Evolutionary conservation across 129 eudicot species (phyloP), one percentile per base, ranked within the genome.

Genomic region (Chrysanthemum makinoi): DNA sequence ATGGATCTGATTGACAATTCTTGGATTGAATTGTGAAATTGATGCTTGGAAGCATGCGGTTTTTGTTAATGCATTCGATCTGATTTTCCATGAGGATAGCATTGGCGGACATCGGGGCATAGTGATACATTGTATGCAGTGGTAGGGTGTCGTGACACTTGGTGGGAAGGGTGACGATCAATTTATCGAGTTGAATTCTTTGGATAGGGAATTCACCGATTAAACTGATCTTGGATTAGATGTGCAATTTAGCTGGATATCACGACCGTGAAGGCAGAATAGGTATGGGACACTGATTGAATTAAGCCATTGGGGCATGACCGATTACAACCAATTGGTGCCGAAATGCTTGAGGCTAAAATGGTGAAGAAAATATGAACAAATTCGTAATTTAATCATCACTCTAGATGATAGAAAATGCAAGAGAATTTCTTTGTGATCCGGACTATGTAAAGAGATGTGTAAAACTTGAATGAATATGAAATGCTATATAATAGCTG

Each of bases 191-290:
- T 33, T 15, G 67, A 62, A 13, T 35, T 62, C 39, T n/a, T n/a
- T 62, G 49, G 16, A 62, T 14, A 2, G 22, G 5, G 49, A 30
- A 62, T 14, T 62, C 67, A 15, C 50, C 67, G 67, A 62, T 62
- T 14, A 62, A 62, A 14, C 67, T 26, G 22, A n/a, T n/a, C n/a
- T n/a, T n/a, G n/a, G n/a, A n/a, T 62, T 35, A 6, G 67, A 62
- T 10, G 67, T 62, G 67, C 67, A 62, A 35, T 62, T 62, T 18
- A 62, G 67, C 67, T 62, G 50, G 67, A 62, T 62, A 33, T 33
- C 10, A 50, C 67, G 35, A 24, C 49, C 67, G n/a, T 46, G 67
- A 30, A 4, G 20, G 5, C 67, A 50, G 14, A 62, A 62, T 13
- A 50, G 67, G 50, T 62, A 30, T n/a, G 67, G 67, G 67, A 35